These are phyloP conservation scores for Drechmeria coniospora DNA, from an alignment of 2,329 filamentous ascomycete species.

Conservation along the genomic window DNA sequence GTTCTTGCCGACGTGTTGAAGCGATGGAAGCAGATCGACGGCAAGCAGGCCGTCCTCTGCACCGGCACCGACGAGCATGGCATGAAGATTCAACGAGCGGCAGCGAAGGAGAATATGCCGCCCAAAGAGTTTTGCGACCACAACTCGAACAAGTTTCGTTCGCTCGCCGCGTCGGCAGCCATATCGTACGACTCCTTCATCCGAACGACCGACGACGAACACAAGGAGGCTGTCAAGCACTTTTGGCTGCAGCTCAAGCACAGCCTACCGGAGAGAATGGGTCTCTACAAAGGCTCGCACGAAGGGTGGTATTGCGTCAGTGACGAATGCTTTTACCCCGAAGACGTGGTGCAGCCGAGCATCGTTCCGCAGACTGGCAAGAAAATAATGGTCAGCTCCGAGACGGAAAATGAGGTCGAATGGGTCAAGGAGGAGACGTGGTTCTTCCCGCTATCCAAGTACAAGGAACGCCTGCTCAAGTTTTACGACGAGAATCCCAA, in stretches of 20 bases:
- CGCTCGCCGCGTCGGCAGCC: slow-evolving; percentile 52
- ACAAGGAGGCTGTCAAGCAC: slow-evolving; percentile 72
- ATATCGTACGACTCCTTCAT: slow-evolving; percentile 78
- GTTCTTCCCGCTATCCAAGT: slow-evolving; percentile 78
- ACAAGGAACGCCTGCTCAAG: slow-evolving; percentile 61
- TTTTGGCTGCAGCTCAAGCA: slow-evolving; percentile 68
- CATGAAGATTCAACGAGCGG: slow-evolving; percentile 89
- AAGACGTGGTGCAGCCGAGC: slow-evolving; percentile 54
- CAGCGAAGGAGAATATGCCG: slow-evolving; percentile 50
- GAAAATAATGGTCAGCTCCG: slow-evolving; percentile 67
- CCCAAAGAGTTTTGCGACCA: slow-evolving; percentile 80
- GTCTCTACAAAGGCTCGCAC: slow-evolving; percentile 74
- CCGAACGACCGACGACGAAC: slow-evolving; percentile 72
- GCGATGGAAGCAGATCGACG: slow-evolving; percentile 71
- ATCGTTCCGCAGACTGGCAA: slow-evolving; percentile 68
- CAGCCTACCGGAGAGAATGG: slow-evolving; percentile 39
- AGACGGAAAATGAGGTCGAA: slow-evolving; percentile 86
- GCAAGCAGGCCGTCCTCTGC: slow-evolving; percentile 54
- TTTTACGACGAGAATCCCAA: slow-evolving; percentile 66
- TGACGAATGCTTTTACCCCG: slow-evolving; percentile 92
- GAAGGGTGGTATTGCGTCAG: slow-evolving; percentile 94
- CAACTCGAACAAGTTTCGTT: slow-evolving; percentile 65
- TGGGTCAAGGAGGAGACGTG: slow-evolving; percentile 92
- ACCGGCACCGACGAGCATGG: slow-evolving; percentile 97
- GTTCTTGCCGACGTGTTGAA: slow-evolving; percentile 83